Evolutionary conservation across 2,329 filamentous ascomycete genomes (phyloP), one percentile per base, ranked within the genome.

Genomic region (Pezicula carpinea): DNA sequence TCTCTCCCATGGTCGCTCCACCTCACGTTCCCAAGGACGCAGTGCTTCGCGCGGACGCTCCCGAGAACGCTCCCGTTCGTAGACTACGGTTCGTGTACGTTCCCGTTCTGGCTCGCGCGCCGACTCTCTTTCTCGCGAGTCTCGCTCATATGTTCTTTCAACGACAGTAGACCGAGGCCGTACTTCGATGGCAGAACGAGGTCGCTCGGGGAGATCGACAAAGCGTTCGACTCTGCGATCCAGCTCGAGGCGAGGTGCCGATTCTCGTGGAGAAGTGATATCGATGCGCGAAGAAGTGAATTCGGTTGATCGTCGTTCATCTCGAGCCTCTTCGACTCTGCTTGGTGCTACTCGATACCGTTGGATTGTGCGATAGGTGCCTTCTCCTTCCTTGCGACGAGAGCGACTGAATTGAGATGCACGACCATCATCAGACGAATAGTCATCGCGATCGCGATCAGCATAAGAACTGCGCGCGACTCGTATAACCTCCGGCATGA

Each of bases 41-140:
- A 62, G 31, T 38, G 49, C 44, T 41, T 58, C 55, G 26, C 67
- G 66, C 39, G 64, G 68, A 29, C 68, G 66, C 4, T 74, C 69
- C 65, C 72, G 26, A 29, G 26, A 29, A 10, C 26, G 73, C 39
- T 76, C 73, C 47, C 69, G 53, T 35, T 72, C 69, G 50, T 67
- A 70, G 23, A 67, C 62, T 18, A 66, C 55, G 17, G 66, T 66
- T 43, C 63, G 53, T 10, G 56, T 58, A 29, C 53, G 55, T 46
- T 61, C 59, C 6, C 55, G 50, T 39, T 51, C 43, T 19, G 46
- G 73, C 44, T 75, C 72, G 41, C 68, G 62, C 45, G 46, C 49
- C 7, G 50, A 49, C 31, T 67, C 67, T 44, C 64, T 33, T 17
- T 56, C 54, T 19, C 48, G 50, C 14, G 10, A 29, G 31, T 40